Evolutionary conservation across 768 basidiomycete genomes (phyloP).

Genomic region (Roridomyces roridus): DNA sequence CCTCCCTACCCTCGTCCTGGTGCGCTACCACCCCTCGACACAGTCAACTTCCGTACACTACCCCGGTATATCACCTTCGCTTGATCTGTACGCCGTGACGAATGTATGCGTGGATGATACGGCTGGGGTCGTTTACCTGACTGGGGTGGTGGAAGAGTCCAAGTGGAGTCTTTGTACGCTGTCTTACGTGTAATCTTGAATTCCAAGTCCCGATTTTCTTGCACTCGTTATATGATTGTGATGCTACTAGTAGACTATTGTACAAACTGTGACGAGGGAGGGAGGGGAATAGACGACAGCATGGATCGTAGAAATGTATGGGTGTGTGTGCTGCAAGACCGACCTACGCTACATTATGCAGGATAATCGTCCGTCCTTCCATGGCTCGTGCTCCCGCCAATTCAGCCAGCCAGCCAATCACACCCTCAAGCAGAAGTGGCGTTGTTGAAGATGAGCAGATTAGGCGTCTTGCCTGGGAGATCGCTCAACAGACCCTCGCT

Average conservation of each 20-base stretch:
- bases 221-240: background rate
- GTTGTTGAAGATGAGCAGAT: conserved; percentile 85
- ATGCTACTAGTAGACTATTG: too few relatives aligned
- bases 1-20: background rate
- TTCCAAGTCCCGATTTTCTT: too few relatives aligned
- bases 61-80: background rate
- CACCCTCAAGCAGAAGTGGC: conserved; percentile 40
- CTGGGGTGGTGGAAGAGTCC: background rate
- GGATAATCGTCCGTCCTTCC: too few relatives aligned
- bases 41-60: conserved; percentile 4
- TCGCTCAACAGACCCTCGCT: conserved; percentile 55
- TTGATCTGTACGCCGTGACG: background rate
- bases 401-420: background rate
- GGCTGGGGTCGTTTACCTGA: conserved; percentile 12
- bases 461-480: conserved; percentile 61
- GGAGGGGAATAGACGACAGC: background rate
- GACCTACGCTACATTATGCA: too few relatives aligned
- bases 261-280: background rate
- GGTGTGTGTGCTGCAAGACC: background rate
- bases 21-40: conserved; percentile 18
- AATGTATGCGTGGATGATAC: conserved; percentile 14
- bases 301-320: background rate
- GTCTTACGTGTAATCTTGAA: background rate
- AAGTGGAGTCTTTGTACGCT: conserved; percentile 5
- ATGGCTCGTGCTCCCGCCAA: background rate